Evolutionary conservation across 352 stramenopile species (phyloP).

Genomic region (Phytophthora chlamydospora): DNA sequence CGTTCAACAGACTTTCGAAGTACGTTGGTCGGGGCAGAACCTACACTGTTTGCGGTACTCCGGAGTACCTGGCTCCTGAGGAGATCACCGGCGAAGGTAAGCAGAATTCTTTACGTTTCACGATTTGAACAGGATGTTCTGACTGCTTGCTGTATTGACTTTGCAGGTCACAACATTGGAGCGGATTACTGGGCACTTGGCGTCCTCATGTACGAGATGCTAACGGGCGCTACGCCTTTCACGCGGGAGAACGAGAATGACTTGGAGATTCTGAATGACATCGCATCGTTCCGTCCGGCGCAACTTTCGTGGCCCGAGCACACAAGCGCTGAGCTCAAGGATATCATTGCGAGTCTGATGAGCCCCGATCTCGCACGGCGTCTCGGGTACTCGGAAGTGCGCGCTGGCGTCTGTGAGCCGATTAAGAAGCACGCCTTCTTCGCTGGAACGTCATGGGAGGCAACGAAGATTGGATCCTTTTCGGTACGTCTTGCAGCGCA

Average conservation of each 20-base stretch:
- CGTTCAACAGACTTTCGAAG: slow-evolving; percentile 68
- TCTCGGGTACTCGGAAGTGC: slow-evolving; percentile 60
- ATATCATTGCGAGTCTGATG: slow-evolving; percentile 73
- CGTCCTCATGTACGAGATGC: slow-evolving; percentile 94
- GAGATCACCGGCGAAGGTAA: slow-evolving; percentile 88
- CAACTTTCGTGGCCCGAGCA: slow-evolving; percentile 74
- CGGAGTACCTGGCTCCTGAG: slow-evolving; percentile 85
- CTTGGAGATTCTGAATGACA: slow-evolving; percentile 89
- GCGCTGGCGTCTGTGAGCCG: slow-evolving; percentile 63
- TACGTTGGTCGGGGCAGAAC: slow-evolving; percentile 85
- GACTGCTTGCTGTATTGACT: background rate
- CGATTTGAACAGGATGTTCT: slow-evolving; percentile 23
- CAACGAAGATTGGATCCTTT: slow-evolving; percentile 82
- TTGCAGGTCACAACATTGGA: slow-evolving; percentile 78
- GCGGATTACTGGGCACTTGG: slow-evolving; percentile 95
- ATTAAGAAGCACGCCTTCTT: slow-evolving; percentile 89
- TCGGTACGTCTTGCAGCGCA: slow-evolving; percentile 47
- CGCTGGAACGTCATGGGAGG: slow-evolving; percentile 81
- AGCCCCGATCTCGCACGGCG: slow-evolving; percentile 59
- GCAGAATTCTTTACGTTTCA: slow-evolving; percentile 13
- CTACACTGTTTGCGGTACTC: slow-evolving; percentile 87
- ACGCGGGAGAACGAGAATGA: slow-evolving; percentile 82
- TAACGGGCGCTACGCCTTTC: slow-evolving; percentile 91
- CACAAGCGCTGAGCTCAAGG: slow-evolving; percentile 72
- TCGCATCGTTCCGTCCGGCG: slow-evolving; percentile 78